Conservation (phyloP, 1,139 yeast species). For the Sugiyamaella novakii region DNA sequence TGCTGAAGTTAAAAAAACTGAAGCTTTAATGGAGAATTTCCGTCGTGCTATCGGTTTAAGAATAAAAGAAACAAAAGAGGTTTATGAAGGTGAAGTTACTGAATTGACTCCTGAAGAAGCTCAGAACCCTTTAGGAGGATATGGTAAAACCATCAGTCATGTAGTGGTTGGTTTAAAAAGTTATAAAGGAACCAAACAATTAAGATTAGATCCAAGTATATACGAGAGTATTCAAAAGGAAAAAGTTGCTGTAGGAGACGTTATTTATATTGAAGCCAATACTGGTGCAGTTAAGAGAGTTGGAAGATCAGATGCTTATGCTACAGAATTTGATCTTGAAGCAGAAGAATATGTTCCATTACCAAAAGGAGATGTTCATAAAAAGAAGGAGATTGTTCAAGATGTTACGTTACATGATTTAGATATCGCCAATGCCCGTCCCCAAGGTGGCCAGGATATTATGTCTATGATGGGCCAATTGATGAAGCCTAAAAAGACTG, state of each 20-base stretch:
- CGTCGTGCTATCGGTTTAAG: constrained; percentile 95
- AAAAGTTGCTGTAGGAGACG: constrained; percentile 92
- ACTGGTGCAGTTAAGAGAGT: constrained; percentile 98
- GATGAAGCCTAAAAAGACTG: constrained; percentile 96
- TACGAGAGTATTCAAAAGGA: constrained; percentile 97
- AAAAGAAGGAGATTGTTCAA: constrained; percentile 96
- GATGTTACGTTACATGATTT: constrained; percentile 95
- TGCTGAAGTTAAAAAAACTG: constrained; percentile 98
- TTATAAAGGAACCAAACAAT: constrained; percentile 91
- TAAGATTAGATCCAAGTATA: constrained; percentile 91
- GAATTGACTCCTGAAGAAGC: constrained; percentile 97
- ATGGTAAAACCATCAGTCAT: constrained; percentile 94
- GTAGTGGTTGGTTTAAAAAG: constrained; percentile 94
- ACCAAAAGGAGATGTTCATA: constrained; percentile 98
- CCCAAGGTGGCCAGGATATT: constrained; percentile 99
- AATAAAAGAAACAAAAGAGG: constrained; percentile 96
- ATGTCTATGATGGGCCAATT: constrained; percentile 98
- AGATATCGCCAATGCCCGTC: constrained; percentile 94
- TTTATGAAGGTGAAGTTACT: constrained; percentile 97
- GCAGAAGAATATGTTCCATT: constrained; percentile 98
- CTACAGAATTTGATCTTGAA: constrained; percentile 96
- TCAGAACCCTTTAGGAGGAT: constrained; percentile 95
- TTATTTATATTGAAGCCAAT: constrained; percentile 93
- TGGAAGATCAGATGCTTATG: constrained; percentile 97
- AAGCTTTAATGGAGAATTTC: constrained; percentile 95